Conservation (phyloP, 2,329 filamentous ascomycete species). For the Botrytis aclada region DNA sequence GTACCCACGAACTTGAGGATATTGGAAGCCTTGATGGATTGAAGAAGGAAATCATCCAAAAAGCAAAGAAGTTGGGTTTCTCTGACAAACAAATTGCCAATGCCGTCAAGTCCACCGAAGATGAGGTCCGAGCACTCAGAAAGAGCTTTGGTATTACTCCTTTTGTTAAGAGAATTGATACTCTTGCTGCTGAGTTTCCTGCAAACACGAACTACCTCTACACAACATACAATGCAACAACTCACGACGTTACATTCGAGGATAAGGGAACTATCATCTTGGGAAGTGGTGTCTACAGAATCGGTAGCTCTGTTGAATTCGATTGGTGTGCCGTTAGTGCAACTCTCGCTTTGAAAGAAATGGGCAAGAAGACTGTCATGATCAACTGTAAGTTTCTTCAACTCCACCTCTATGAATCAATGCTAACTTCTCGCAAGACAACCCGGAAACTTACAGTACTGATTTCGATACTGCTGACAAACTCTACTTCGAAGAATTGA, state of each 20-base stretch:
- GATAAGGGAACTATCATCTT: constrained; percentile 88
- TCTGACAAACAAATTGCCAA: constrained; percentile 92
- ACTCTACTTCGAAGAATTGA: constrained; percentile 95
- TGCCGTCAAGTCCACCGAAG: constrained; percentile 81
- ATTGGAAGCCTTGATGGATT: constrained; percentile 79
- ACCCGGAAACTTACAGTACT: constrained; percentile 67
- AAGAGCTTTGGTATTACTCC: constrained; percentile 85
- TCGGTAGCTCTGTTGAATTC: constrained; percentile 96
- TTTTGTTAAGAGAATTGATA: constrained; percentile 99
- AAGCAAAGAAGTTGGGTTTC: constrained; percentile 97
- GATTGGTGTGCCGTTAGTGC: constrained; percentile 97
- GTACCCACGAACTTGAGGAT: constrained; percentile 78
- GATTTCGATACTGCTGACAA: constrained; percentile 89
- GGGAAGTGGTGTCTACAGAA: constrained; percentile 94
- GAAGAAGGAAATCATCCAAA: constrained; percentile 82
- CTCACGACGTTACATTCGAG: constrained; percentile 90
- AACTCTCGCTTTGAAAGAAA: constrained; percentile 74
- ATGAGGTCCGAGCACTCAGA: constrained; percentile 81
- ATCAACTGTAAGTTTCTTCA: constrained; percentile 57
- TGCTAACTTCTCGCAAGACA: constrained; percentile 19
- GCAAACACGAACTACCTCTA: constrained; percentile 47
- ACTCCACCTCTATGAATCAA: neutral
- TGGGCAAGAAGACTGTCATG: constrained; percentile 97
- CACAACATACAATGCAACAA: constrained; percentile 94
- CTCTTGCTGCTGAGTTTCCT: constrained; percentile 86